Evolutionary conservation across 2,329 filamentous ascomycete species (phyloP).

Genomic region (Colletotrichum sublineola): DNA sequence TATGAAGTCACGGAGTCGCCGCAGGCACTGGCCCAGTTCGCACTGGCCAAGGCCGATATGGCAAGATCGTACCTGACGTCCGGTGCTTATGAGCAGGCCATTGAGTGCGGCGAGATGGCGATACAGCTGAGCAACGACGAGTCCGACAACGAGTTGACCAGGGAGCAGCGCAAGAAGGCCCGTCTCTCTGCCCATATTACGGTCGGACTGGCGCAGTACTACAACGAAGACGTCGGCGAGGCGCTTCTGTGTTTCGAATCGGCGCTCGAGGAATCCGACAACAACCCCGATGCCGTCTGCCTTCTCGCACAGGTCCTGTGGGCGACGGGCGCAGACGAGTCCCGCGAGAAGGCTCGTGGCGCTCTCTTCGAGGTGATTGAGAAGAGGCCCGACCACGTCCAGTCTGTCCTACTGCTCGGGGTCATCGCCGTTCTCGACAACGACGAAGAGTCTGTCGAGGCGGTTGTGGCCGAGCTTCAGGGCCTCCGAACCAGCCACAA

Average conservation of each 20-base stretch:
- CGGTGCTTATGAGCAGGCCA: slow-evolving; percentile 74
- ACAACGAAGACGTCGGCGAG: slow-evolving; percentile 72
- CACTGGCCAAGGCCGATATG: slow-evolving; percentile 87
- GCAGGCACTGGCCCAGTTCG: slow-evolving; percentile 79
- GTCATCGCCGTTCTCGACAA: slow-evolving; percentile 86
- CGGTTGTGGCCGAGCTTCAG: slow-evolving; percentile 83
- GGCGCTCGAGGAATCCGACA: slow-evolving; percentile 81
- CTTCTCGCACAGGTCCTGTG: slow-evolving; percentile 92
- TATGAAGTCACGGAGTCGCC: slow-evolving; percentile 88
- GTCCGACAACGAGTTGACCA: slow-evolving; percentile 73
- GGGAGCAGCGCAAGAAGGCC: slow-evolving; percentile 75
- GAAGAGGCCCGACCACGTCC: slow-evolving; percentile 79
- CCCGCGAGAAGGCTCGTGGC: slow-evolving; percentile 81
- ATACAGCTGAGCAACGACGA: slow-evolving; percentile 83
- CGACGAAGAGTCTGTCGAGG: slow-evolving; percentile 83
- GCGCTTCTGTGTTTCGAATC: slow-evolving; percentile 85
- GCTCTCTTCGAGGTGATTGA: slow-evolving; percentile 87
- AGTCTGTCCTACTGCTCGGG: slow-evolving; percentile 84
- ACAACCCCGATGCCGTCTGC: slow-evolving; percentile 86
- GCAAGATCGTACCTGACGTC: slow-evolving; percentile 84
- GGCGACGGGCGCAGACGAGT: slow-evolving; percentile 84
- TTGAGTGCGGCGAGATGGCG: slow-evolving; percentile 84
- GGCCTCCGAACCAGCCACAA: slow-evolving; percentile 76
- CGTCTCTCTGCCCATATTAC: slow-evolving; percentile 89
- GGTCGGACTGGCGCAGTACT: slow-evolving; percentile 85